phyloP scores from a whole-genome alignment of 2,329 filamentous ascomycete genomes.

The Nothophaeocryptopus gaeumannii region DNA sequence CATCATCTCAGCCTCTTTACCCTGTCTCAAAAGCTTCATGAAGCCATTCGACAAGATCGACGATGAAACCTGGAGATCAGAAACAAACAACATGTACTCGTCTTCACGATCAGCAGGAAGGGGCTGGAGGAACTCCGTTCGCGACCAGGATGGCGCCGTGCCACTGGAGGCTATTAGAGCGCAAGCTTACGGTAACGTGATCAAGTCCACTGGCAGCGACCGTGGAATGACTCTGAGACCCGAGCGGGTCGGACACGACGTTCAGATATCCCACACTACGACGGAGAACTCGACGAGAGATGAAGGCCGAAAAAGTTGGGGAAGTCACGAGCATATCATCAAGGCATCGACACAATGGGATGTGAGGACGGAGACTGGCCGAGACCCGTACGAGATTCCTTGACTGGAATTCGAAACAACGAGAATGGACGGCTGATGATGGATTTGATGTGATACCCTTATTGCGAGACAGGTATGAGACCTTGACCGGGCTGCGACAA shows the following conservation, averaged over 20 bases:
- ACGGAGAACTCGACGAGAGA: not conserved
- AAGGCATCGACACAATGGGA: constrained; percentile 6
- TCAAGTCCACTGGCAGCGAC: constrained; percentile 4
- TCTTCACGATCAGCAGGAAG: constrained; percentile 11
- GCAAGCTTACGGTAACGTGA: not conserved
- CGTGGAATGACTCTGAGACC: constrained; percentile 5
- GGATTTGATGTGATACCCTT: too few relatives aligned
- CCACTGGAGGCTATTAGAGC: constrained; percentile 1
- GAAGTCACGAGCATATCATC: constrained; percentile 14
- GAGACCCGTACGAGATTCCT: constrained; percentile 14
- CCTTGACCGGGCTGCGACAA: not conserved
- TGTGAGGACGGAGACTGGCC: constrained; percentile 5
- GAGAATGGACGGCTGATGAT: too few relatives aligned
- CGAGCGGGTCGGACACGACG: constrained; percentile 8
- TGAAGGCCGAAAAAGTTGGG: constrained; percentile 9
- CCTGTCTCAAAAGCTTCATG: constrained; percentile 22
- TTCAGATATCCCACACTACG: constrained; percentile 1
- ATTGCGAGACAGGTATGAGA: too few relatives aligned
- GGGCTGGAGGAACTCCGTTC: constrained; percentile 3
- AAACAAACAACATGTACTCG: constrained; percentile 11
- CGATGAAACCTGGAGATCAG: constrained; percentile 18
- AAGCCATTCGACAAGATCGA: constrained; percentile 21
- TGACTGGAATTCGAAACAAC: not conserved
- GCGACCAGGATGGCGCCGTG: constrained; percentile 3
- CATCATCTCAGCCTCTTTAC: constrained; percentile 19